Evolutionary conservation across 192 early-diverging fungal genomes (phyloP).

Genomic region (Coemansia sp.): DNA sequence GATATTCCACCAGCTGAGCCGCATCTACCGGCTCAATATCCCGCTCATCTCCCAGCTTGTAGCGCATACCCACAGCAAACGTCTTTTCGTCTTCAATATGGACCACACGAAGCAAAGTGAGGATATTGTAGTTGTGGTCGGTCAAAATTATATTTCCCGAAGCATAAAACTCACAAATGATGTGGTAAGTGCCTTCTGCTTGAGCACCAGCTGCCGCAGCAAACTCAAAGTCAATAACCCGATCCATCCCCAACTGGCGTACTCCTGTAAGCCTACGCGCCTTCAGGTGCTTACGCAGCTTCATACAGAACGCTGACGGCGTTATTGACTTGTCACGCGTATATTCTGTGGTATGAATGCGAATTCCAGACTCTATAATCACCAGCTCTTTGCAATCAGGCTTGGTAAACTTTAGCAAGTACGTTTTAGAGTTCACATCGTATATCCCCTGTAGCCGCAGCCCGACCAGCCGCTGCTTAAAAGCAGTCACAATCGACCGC

Average conservation of each 20-base stretch:
- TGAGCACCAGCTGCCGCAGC: constrained; percentile 50
- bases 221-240: constrained; percentile 93
- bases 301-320: constrained; percentile 84
- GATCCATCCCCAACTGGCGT: constrained; percentile 84
- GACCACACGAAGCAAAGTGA: constrained; percentile 85
- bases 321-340: constrained; percentile 80
- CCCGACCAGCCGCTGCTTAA: constrained; percentile 67
- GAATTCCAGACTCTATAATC: constrained; percentile 88
- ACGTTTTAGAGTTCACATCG: constrained; percentile 86
- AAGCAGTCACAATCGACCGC: constrained; percentile 72
- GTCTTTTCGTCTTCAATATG: constrained; percentile 69
- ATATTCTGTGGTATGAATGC: constrained; percentile 89
- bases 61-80: constrained; percentile 84
- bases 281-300: constrained; percentile 90
- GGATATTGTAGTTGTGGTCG: constrained; percentile 78
- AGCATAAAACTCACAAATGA: constrained; percentile 78
- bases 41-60: constrained; percentile 37
- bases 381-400: constrained; percentile 87
- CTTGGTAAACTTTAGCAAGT: constrained; percentile 89
- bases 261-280: constrained; percentile 75
- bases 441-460: constrained; percentile 95
- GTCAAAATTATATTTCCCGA: constrained; percentile 95
- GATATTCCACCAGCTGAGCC: constrained; percentile 54
- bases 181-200: constrained; percentile 60
- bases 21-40: constrained; percentile 60